Evolutionary conservation across 192 early-diverging fungal genomes (phyloP), one percentile per base, ranked within the genome.

Genomic region (Kappamyces sp.): DNA sequence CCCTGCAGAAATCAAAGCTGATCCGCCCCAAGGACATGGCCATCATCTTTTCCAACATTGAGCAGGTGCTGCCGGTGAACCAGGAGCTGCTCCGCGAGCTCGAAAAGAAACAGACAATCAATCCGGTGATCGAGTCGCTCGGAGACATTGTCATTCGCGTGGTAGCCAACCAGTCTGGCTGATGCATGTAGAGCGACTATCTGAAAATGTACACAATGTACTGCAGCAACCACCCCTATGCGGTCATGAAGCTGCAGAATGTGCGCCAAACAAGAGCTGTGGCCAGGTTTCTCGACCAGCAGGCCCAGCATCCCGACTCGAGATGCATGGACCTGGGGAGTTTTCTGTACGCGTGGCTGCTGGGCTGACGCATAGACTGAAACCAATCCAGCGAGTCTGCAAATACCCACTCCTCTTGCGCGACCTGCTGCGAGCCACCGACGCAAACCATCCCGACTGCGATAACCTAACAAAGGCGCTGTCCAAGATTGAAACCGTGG

Each of bases 121-220:
- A 63, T 31, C 47, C 61, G 2, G 63, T 79, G 8, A 54, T 80
- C 9, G 63, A 76, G 41, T 50, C 61, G 45, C 59, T 80, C 57
- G 78, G 78, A 5, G 78, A 80, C 45, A 68, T 75, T 34, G 76
- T 80, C 45, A 68, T 77, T 34, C 57, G 61, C 12, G 72, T 80
- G 50, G 78, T 80, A 55, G 5, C 59, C 35, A 12, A 1, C 49
- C 31, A 2, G 64, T n/a, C 57, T 22, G 22, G 22, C 3, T 14
- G 29, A 32, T 45, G 1, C 32, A 2, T 1, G 11, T 47, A 75
- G 73, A 75, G 69, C 31, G 74, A 81, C 54, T 80, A 78, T 41
- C 60, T 81, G 22, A 81, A 80, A 59, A 79, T 81, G 68, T 81
- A 81, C 61, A 79, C 75, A 14, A 75, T 81, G 79, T 81, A 81